Conservation (phyloP, 345 rosid species). For the Chamaenerion angustifolium region DNA sequence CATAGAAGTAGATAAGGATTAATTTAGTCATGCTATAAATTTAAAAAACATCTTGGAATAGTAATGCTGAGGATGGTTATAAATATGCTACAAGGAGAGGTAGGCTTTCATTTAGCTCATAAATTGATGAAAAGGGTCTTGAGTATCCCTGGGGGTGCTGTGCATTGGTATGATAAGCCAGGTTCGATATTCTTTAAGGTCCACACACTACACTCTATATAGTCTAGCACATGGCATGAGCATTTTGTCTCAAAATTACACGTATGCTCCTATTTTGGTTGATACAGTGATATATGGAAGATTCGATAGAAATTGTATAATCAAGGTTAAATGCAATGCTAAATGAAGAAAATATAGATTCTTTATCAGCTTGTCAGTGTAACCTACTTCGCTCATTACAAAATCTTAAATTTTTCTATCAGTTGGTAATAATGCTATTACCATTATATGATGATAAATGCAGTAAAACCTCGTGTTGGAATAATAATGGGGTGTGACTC, state of each 20-base stretch:
- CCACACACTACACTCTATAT: neutral
- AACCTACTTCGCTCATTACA: neutral
- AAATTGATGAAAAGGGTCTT: conserved; percentile 55
- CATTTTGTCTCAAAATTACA: neutral
- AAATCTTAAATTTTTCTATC: neutral
- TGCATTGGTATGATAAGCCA: conserved; percentile 98
- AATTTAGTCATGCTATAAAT: no score
- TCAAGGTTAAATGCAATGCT: conserved; percentile 42
- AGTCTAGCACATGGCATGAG: no score
- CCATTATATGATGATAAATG: conserved; percentile 5
- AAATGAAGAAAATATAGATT: conserved; percentile 23
- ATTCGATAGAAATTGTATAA: conserved; percentile 65
- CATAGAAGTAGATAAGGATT: neutral
- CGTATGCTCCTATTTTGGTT: conserved; percentile 4
- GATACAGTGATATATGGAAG: conserved; percentile 67
- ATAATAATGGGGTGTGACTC: conserved; percentile 96
- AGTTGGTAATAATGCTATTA: neutral
- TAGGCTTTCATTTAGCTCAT: conserved; percentile 59
- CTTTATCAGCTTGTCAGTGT: conserved; percentile 38
- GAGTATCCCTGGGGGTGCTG: conserved; percentile 52
- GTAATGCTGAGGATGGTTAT: no score
- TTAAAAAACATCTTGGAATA: no score
- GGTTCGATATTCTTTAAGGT: conserved; percentile 28
- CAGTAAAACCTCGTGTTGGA: conserved; percentile 62
- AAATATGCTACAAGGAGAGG: conserved; percentile 44